Base-by-base conservation (phyloP, 2,329 filamentous ascomycete species). In the Remersonia thermophila region DNA sequence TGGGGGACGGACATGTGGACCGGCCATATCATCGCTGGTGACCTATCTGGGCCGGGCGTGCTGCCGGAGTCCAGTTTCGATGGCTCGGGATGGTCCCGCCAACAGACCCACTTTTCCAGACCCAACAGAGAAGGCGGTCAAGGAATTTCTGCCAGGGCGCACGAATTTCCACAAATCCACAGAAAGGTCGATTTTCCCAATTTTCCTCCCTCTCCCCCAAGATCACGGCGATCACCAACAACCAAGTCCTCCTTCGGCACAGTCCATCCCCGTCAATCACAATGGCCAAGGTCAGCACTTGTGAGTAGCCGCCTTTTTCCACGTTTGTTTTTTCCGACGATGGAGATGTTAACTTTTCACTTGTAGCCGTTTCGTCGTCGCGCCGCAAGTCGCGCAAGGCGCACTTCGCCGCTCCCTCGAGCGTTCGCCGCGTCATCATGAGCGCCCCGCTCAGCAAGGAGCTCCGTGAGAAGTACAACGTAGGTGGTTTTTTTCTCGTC, bases 311-410 rank as follows among this genome's bases (percentile, higher is more conserved):
- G 2, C 26, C 27, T 5, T 17, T 27, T 16, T 12, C 7, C 13
- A 9, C 23, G 14, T 2, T 2, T 23, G 14, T 8, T n/a, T 13
- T 30, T 20, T 8, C 31, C 8, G 30, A 25, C 12, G 13, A 31
- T 44, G 29, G 34, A 43, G 7, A 23, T 25, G 18, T 30, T 23
- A 44, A 35, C 43, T 55, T 41, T n/a, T 53, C 46, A 28, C 38
- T 38, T 28, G 33, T 50, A 80, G 76, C 62, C 56, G 60, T 85
- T 59, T 64, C 73, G 66, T 84, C 83, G 67, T 94, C 86, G 61
- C 80, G 89, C 71, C 82, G 89, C 73, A 98, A 98, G 85, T 91
- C 85, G 71, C 85, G 91, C 69, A 94, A 94, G 77, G 83, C 85
- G 63, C 89, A 98, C 77, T 98, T 93, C 79, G 72, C 75, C 64